Evolutionary conservation across 1,284 basidiomycete genomes (phyloP).

Genomic region (Sutorius eximius): DNA sequence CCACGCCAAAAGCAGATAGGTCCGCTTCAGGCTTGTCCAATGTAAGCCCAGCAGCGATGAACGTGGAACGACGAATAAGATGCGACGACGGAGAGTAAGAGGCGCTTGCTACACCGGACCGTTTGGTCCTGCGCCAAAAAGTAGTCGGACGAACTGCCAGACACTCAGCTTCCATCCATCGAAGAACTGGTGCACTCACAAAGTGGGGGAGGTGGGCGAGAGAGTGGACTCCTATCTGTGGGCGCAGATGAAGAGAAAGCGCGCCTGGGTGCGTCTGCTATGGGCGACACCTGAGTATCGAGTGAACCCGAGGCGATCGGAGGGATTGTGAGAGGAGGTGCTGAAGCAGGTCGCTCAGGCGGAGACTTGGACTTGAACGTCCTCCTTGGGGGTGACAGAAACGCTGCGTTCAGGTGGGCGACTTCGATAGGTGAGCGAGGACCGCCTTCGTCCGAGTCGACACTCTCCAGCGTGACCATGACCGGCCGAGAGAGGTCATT

Average conservation of each 20-base stretch:
- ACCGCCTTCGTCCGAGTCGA: constrained; percentile 35
- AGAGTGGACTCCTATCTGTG: constrained; percentile 42
- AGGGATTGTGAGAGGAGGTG: constrained; percentile 22
- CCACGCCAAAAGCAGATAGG: constrained; percentile 65
- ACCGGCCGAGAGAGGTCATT: constrained; percentile 36
- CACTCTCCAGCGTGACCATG: constrained; percentile 51
- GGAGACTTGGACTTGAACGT: constrained; percentile 34
- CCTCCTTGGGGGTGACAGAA: constrained; percentile 53
- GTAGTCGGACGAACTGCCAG: constrained; percentile 61
- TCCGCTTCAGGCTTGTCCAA: constrained; percentile 63
- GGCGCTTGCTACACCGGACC: constrained; percentile 62
- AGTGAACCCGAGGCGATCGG: not conserved
- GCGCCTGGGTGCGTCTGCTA: constrained; percentile 23
- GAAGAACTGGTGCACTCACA: constrained; percentile 44
- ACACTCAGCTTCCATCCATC: not conserved
- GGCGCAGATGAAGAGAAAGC: constrained; percentile 31
- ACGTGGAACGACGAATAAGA: constrained; percentile 69
- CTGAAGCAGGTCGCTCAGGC: constrained; percentile 28
- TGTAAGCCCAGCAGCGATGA: constrained; percentile 66
- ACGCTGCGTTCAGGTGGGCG: constrained; percentile 17
- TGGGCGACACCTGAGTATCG: not conserved
- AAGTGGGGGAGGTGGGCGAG: constrained; percentile 59
- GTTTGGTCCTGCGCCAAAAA: constrained; percentile 67
- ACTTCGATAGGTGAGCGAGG: constrained; percentile 33
- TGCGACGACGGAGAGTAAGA: constrained; percentile 69